Base-by-base conservation (phyloP, 257 asterid genomes). In the Rehmannia glutinosa region DNA sequence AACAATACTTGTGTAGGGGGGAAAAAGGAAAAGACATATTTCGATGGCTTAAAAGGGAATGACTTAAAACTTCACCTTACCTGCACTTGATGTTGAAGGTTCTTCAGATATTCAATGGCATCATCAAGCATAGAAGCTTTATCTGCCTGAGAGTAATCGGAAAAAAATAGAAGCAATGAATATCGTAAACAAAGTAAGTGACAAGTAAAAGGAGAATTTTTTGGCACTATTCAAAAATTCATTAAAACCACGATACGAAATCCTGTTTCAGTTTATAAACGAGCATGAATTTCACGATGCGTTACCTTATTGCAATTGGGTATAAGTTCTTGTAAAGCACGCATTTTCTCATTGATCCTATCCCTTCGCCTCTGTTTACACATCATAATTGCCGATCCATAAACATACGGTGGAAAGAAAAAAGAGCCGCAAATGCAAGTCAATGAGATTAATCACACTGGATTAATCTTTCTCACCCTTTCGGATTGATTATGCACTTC, bases 121-220 rank as follows among this genome's bases (percentile, higher is more conserved):
- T 92, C 98, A 78, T 89, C 98, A 20, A 89, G 96, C 96, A 92
- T 84, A 11, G 98, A 87, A 36, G 98, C 98, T 81, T 92, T 92
- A 76, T 92, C 96, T 6, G 80, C 84, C 96, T 91, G 80, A 20
- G 27, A 13, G 28, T 23, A 17, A 75, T 28, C 38, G 38, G 59
- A 56, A 61, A 62, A 58, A 32, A 21, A 19, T 21, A 20, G 33
- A 43, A 41, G 8, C 16, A 21, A 72, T 25, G 30, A 56, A 33
- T 38, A 39, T 57, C 41, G 67, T 13, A 1, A 13, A 25, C 35
- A 27, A 52, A 23, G 8, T 8, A 7, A 28, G 33, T 21, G 38
- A 66, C 16, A n/a, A 11, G 7, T 3, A 1, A 11, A 53, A 16
- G 17, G 13, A 38, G 54, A 25, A 28, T 8, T 28, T 21, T 30